A percentile compares a stretch with the other conserved stretches of the same genome.
Conservation (phyloP, 1,139 yeast genomes). For the Keqinozyma sinolaborantium region DNA sequence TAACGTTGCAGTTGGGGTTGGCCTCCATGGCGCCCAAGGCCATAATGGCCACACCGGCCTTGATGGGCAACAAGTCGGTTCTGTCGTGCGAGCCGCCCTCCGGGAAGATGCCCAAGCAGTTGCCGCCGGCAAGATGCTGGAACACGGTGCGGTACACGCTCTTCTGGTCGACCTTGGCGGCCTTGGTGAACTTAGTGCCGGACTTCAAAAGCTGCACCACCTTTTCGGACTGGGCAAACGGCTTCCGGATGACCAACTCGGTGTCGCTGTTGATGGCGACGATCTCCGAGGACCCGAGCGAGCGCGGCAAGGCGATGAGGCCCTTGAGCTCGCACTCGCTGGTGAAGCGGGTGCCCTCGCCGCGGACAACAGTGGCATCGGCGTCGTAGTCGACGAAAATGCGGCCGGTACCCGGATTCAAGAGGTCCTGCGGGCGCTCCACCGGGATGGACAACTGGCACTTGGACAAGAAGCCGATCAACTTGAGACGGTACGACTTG, state of each 20-base stretch:
- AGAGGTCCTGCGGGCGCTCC: conserved; percentile 83
- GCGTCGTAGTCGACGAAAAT: conserved; percentile 48
- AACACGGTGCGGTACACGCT: conserved; percentile 80
- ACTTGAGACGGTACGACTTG: conserved; percentile 61
- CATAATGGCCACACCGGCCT: conserved; percentile 49
- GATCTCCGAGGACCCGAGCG: conserved; percentile 76
- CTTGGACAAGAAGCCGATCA: conserved; percentile 74
- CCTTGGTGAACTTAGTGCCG: conserved; percentile 68
- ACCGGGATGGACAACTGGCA: conserved; percentile 86
- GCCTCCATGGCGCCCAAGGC: conserved; percentile 37
- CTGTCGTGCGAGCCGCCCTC: conserved; percentile 65
- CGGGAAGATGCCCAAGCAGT: conserved; percentile 93
- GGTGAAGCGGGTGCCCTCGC: conserved; percentile 67
- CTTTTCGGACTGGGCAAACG: conserved; percentile 54
- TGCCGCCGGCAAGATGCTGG: conserved; percentile 71
- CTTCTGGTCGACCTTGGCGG: conserved; percentile 82
- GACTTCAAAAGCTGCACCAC: conserved; percentile 37
- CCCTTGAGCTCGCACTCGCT: conserved; percentile 66
- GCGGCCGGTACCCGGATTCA: conserved; percentile 58
- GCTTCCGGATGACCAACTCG: conserved; percentile 65
- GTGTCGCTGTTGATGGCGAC: conserved; percentile 70
- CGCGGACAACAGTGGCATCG: conserved; percentile 50
- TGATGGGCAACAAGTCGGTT: conserved; percentile 38
- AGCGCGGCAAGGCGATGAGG: conserved; percentile 71
- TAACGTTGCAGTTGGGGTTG: conserved; percentile 30